phyloP scores from a whole-genome alignment of 2,329 filamentous ascomycete species.

The Leptographium galeiforme region DNA sequence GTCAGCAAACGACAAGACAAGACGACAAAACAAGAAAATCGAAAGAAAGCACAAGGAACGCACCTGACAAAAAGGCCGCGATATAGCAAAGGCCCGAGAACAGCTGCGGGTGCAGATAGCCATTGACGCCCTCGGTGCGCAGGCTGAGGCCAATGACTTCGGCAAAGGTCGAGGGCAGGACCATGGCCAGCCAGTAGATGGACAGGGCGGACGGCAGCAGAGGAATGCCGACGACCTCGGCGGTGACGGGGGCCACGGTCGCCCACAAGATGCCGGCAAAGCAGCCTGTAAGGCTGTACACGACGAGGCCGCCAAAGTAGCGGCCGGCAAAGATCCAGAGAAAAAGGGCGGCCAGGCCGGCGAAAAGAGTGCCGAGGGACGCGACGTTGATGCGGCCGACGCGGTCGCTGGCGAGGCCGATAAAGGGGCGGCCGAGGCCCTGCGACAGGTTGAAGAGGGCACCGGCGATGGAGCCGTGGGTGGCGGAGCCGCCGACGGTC shows the following conservation, averaged over 20 bases:
- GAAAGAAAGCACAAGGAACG: constrained; percentile 7
- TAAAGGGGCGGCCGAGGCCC: constrained; percentile 54
- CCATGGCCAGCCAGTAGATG: constrained; percentile 58
- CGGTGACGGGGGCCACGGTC: constrained; percentile 54
- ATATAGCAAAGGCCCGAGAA: constrained; percentile 51
- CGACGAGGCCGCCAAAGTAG: constrained; percentile 50
- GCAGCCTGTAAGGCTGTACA: constrained; percentile 56
- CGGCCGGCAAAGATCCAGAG: constrained; percentile 61
- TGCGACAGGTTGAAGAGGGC: constrained; percentile 58
- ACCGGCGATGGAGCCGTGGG: constrained; percentile 57
- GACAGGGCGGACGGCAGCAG: constrained; percentile 55
- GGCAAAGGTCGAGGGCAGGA: constrained; percentile 56
- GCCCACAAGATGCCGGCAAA: constrained; percentile 62
- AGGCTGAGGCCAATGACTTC: constrained; percentile 51
- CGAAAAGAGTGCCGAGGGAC: constrained; percentile 46
- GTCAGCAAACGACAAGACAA: not conserved
- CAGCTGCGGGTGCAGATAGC: constrained; percentile 40
- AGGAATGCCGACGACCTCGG: constrained; percentile 60
- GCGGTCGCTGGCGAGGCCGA: constrained; percentile 59
- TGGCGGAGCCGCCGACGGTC: constrained; percentile 50
- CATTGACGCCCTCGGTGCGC: constrained; percentile 23
- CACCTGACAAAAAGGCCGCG: constrained; percentile 33
- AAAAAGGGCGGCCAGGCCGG: constrained; percentile 51
- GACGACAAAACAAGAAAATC: not conserved
- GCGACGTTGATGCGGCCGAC: constrained; percentile 65